Conservation (phyloP, 2,329 filamentous ascomycete genomes). For the Nannizzia gypsea region DNA sequence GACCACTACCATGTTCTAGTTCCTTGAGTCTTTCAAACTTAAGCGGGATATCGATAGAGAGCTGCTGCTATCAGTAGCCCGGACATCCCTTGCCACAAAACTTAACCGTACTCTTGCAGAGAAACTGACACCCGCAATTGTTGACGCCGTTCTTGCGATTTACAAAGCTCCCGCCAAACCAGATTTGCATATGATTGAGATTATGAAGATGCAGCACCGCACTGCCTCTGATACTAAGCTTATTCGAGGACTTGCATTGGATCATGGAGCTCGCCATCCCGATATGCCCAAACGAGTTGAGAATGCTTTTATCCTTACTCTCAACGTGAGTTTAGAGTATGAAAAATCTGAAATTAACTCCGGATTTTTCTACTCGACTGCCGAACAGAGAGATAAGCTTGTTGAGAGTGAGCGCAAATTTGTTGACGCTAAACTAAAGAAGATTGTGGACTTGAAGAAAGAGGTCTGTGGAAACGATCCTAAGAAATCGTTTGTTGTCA, state of each 20-base stretch:
- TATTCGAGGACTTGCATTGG: constrained; percentile 81
- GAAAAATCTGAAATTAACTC: constrained; percentile 99
- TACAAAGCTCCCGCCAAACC: constrained; percentile 83
- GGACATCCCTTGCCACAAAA: constrained; percentile 91
- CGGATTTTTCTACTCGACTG: constrained; percentile 95
- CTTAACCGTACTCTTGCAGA: constrained; percentile 79
- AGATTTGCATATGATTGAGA: constrained; percentile 97
- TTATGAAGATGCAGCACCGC: constrained; percentile 99
- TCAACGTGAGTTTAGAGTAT: constrained; percentile 96
- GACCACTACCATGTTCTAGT: constrained; percentile 42
- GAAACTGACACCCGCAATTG: constrained; percentile 86
- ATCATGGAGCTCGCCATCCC: constrained; percentile 90
- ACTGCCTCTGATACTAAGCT: constrained; percentile 92
- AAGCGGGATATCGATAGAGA: constrained; percentile 81
- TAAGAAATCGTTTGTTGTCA: constrained; percentile 91
- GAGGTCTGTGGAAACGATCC: constrained; percentile 86
- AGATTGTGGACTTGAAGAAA: constrained; percentile 97
- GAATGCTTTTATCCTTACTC: constrained; percentile 86
- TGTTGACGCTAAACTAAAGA: constrained; percentile 90
- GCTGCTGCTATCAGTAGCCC: constrained; percentile 80
- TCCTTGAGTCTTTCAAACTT: constrained; percentile 90
- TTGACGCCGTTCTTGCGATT: constrained; percentile 91
- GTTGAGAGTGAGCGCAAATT: constrained; percentile 95
- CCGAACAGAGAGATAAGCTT: constrained; percentile 92
- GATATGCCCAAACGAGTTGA: constrained; percentile 97